Percentiles rank a stretch among this genome's conserved stretches.
Conservation (phyloP, 805 yeast species). For the Cyberlindnera subsufficiens region DNA sequence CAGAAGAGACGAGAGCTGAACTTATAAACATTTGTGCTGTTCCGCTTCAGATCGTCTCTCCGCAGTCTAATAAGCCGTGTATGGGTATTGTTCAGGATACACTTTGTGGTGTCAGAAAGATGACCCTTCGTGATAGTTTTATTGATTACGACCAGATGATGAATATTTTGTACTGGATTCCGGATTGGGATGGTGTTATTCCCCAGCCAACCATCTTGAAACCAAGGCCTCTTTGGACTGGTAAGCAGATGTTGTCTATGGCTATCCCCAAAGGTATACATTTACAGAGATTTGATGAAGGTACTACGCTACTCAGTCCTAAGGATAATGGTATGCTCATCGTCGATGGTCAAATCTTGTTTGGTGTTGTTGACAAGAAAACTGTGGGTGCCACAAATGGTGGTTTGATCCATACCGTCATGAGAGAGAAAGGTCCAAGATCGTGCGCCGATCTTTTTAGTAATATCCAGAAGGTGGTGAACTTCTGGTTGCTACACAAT, state of each 20-base stretch:
- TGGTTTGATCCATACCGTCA: slow-evolving; percentile 94
- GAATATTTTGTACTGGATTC: slow-evolving; percentile 97
- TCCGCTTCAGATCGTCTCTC: slow-evolving; percentile 95
- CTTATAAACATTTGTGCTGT: slow-evolving; percentile 93
- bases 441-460: slow-evolving; percentile 88
- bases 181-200: slow-evolving; percentile 96
- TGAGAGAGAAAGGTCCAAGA: slow-evolving; percentile 94
- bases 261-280: slow-evolving; percentile 96
- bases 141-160: slow-evolving; percentile 90
- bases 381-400: slow-evolving; percentile 99
- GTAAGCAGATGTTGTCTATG: slow-evolving; percentile 88
- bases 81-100: slow-evolving; percentile 99
- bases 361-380: slow-evolving; percentile 96
- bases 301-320: slow-evolving; percentile 75
- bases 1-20: slow-evolving; percentile 97
- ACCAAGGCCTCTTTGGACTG: slow-evolving; percentile 97
- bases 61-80: slow-evolving; percentile 97
- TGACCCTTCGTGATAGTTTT: slow-evolving; percentile 87
- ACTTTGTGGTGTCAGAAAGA: slow-evolving; percentile 91
- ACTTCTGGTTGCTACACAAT: slow-evolving; percentile 92
- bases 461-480: slow-evolving; percentile 90
- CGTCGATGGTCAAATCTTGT: slow-evolving; percentile 92
- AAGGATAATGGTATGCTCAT: slow-evolving; percentile 94
- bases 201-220: slow-evolving; percentile 92
- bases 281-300: slow-evolving; percentile 89